Base-by-base conservation (phyloP, 208 protist genomes). In the Herpetomonas tarakana region DNA sequence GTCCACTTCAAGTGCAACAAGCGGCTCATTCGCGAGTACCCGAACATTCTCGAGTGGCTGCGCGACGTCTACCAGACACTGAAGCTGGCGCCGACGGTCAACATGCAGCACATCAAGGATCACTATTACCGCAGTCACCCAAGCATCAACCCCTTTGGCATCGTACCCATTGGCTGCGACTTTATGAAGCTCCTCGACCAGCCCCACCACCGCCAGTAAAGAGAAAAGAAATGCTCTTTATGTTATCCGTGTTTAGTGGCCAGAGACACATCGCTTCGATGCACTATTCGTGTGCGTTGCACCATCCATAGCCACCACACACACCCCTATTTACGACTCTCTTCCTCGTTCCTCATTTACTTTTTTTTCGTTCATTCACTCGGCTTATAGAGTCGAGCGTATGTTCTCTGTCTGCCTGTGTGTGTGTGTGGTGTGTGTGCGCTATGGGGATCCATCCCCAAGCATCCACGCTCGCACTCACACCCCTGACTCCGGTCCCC, bases 1-100 rank as follows among this genome's bases (percentile, higher is more conserved):
- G 21, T 85, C 71, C 63, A 91, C 69, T 98, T 97, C 68, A 95
- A 96, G 71, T 87, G 74, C 71, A 96, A 92, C 67, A 71, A 71
- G 51, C 68, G 74, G 30, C 66, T 77, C 25, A 76, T 97, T 24
- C 63, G 74, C 50, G 86, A 96, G 38, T 96, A 86, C 63, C 83
- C 82, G 27, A 84, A 92, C 59, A 24, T 97, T 2, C 68, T 76
- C 25, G 76, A 84, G 26, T 98, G 83, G 60, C 52, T 76, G 1
- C 61, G 71, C 7, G 92, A 97, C 52, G 64, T 98, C 3, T 96
- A 96, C 68, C 86, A 93, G 67, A 79, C 79, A 0, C 35, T 68
- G 29, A 22, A 35, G 22, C 49, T 97, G 0, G 66, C 54, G 0
- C 56, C 65, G 21, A 93, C 82, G 16, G 65, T 93, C 25, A 88